A percentile compares a stretch with the other conserved stretches of the same genome.
Evolutionary conservation across 2,329 filamentous ascomycete species (phyloP).

Genomic region (Sarocladium brachiariae): DNA sequence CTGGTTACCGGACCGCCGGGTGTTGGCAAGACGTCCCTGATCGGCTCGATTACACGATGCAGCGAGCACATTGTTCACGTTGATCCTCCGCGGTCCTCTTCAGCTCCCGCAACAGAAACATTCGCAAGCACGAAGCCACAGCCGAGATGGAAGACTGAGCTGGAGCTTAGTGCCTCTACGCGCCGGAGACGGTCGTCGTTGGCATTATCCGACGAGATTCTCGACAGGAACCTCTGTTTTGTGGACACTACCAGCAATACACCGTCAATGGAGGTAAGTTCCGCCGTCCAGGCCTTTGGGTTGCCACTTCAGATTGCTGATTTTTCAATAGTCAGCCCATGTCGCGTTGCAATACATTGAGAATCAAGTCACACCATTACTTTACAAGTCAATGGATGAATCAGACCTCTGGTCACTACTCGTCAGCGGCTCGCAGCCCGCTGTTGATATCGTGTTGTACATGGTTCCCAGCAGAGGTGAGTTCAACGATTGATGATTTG

Average conservation of each 20-base stretch:
- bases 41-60: conserved; percentile 77
- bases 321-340: conserved; percentile 8
- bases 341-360: conserved; percentile 62
- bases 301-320: neutral
- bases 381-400: conserved; percentile 54
- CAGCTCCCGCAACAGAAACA: conserved; percentile 46
- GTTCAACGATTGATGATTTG: conserved; percentile 17
- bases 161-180: conserved; percentile 53
- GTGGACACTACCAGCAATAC: conserved; percentile 69
- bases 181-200: conserved; percentile 55
- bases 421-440: conserved; percentile 72
- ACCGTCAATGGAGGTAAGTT: conserved; percentile 34
- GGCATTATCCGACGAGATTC: conserved; percentile 53
- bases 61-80: conserved; percentile 94
- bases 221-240: conserved; percentile 91
- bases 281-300: conserved; percentile 32
- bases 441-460: conserved; percentile 83
- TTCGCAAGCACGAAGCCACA: conserved; percentile 79
- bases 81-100: conserved; percentile 50
- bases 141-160: conserved; percentile 81
- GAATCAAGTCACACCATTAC: conserved; percentile 23
- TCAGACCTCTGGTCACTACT: conserved; percentile 70
- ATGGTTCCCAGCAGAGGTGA: conserved; percentile 63
- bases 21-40: conserved; percentile 81
- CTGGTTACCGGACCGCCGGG: conserved; percentile 75